Evolutionary conservation across 148 eudicot genomes (phyloP), one percentile per base, ranked within the genome.

Genomic region (Euryodendron excelsum): DNA sequence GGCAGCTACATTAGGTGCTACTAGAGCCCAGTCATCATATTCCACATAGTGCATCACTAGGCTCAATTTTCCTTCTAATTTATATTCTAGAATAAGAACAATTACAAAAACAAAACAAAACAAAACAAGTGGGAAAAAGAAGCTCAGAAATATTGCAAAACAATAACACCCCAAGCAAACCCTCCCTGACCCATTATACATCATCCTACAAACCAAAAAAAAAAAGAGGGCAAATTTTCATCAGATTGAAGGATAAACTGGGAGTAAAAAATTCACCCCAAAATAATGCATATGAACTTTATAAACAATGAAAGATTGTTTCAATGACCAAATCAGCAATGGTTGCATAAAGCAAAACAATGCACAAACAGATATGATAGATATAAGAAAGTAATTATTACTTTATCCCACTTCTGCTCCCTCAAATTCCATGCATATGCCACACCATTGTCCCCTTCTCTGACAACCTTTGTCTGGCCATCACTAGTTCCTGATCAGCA

Each of bases 391-490:
- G n/a, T n/a, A n/a, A n/a, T n/a, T n/a, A n/a, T 59, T 79, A 96
- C 99, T 84, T 96, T 92, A 78, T 96, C 98, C 99, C 99, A 96
- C 80, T 86, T 90, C 60, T 86, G 86, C 77, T 96, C 97, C 79
- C 63, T 91, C 90, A 88, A 77, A 82, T 92, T 92, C 99, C 99
- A 96, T 31, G 96, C 69, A 86, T 96, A 96, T 37, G 99, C 99
- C 63, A 96, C 92, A 69, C 99, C 99, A 86, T 93, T 96, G 87
- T 96, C 98, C 60, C 98, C 97, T 92, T 93, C 99, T 80, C 99
- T 86, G 55, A 96, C 91, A 78, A 96, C 77, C 84, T 88, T 90
- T 75, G 99, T 96, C 82, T 96, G 99, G 69, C 99, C 99, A 80
- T 93, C 93, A 77, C 81, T 92, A 27, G 90, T 89, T 82, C 99